Conservation (phyloP, 768 basidiomycete genomes). For the Trametes sanguinea region DNA sequence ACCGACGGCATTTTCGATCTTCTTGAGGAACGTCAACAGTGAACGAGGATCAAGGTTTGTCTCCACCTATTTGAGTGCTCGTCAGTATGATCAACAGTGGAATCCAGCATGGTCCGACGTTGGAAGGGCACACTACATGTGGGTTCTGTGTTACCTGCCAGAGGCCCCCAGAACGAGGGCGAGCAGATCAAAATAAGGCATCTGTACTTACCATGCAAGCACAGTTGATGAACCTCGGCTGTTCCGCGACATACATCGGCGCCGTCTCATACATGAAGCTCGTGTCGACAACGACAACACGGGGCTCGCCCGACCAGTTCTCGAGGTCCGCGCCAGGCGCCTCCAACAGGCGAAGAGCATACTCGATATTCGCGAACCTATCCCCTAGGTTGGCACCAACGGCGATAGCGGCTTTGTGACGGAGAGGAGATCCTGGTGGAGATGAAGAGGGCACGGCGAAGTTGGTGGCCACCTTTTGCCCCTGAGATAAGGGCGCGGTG, state of each 20-base stretch:
- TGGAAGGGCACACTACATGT: too few species aligned
- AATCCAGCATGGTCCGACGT: too few species aligned
- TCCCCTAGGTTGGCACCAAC: constrained; percentile 93
- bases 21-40: constrained; percentile 68
- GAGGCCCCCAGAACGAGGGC: too few species aligned
- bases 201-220: constrained; percentile 75
- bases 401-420: constrained; percentile 63
- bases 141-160: too few species aligned
- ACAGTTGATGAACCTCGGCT: constrained; percentile 86
- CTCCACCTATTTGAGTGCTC: constrained; percentile 55
- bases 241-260: constrained; percentile 95
- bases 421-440: neutral
- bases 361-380: constrained; percentile 77
- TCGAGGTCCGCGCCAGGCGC: constrained; percentile 35
- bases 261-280: constrained; percentile 92
- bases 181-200: too few species aligned
- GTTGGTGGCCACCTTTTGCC: neutral
- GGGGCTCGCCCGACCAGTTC: constrained; percentile 18
- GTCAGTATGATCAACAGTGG: neutral
- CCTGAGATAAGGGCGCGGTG: neutral
- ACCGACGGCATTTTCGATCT: constrained; percentile 73
- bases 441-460: neutral
- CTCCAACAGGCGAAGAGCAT: constrained; percentile 74
- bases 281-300: constrained; percentile 61
- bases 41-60: constrained; percentile 63